These are phyloP conservation scores for Coffea canephora DNA, from an alignment of 257 asterid genomes.

Conservation along the genomic window DNA sequence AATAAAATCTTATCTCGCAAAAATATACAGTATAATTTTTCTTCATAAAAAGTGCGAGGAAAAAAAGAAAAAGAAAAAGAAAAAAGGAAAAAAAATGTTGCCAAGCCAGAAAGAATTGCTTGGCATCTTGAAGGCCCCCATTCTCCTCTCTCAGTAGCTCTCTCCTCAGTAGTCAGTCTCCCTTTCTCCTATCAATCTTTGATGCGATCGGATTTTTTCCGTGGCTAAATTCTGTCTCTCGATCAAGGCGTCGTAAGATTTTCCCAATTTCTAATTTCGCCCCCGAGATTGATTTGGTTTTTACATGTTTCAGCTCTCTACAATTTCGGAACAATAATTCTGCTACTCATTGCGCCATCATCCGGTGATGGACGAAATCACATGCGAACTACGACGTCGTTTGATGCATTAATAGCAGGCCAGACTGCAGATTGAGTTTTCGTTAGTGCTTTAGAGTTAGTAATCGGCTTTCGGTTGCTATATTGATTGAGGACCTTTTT, in stretches of 20 bases:
- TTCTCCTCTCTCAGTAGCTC: neutral
- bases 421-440: neutral
- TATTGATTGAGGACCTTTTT: neutral
- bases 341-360: neutral
- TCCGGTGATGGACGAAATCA: neutral
- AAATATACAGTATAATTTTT: no score
- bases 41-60: neutral
- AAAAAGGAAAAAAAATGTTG: neutral
- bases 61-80: neutral
- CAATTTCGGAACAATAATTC: neutral
- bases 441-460: neutral
- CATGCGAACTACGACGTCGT: neutral
- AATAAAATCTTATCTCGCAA: neutral
- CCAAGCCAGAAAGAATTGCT: neutral
- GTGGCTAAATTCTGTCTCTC: neutral
- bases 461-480: neutral
- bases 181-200: no score
- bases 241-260: neutral
- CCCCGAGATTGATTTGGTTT: neutral
- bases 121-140: neutral
- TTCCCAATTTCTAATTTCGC: neutral
- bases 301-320: neutral
- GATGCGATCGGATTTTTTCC: conserved; percentile 2
- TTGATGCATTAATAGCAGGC: neutral
- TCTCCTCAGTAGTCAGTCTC: neutral